These are phyloP conservation scores for Boletus coccyginus DNA, from an alignment of 768 basidiomycete species.

Conservation along the genomic window DNA sequence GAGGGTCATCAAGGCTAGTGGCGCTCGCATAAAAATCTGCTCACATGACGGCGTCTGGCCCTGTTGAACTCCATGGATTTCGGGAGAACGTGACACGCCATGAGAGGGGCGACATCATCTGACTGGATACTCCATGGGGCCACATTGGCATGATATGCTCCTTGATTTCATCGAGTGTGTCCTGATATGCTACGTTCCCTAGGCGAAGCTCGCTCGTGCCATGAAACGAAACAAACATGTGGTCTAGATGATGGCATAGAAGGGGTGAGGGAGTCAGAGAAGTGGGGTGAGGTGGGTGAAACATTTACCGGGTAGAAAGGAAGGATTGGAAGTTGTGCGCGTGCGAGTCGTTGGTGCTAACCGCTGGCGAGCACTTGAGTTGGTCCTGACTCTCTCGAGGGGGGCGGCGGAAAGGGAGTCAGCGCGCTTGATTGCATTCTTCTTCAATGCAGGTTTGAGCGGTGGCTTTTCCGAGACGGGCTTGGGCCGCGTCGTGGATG, in stretches of 20 bases:
- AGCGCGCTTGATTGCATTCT: slow-evolving; percentile 31
- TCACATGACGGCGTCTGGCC: slow-evolving; percentile 53
- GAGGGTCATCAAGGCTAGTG: slow-evolving; percentile 2
- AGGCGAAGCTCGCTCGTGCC: slow-evolving; percentile 60
- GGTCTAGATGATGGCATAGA: slow-evolving; percentile 45
- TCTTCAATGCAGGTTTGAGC: slow-evolving; percentile 61
- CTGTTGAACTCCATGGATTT: slow-evolving; percentile 65
- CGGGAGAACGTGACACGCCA: slow-evolving; percentile 66
- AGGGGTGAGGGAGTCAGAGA: slow-evolving; percentile 22
- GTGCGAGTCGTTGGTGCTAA: slow-evolving; percentile 32
- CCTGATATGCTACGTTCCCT: slow-evolving; percentile 45
- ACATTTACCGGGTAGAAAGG: slow-evolving; percentile 30
- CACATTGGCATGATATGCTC: slow-evolving; percentile 58
- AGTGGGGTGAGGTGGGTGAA: slow-evolving; percentile 4
- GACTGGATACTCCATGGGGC: slow-evolving; percentile 57
- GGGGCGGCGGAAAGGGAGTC: slow-evolving; percentile 24
- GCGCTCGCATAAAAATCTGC: slow-evolving; percentile 10
- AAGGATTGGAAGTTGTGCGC: slow-evolving; percentile 36
- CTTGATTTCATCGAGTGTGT: slow-evolving; percentile 58
- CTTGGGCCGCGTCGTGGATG: slow-evolving; percentile 27
- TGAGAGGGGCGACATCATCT: slow-evolving; percentile 36
- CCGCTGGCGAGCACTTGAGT: slow-evolving; percentile 35
- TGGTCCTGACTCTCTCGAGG: slow-evolving; percentile 41
- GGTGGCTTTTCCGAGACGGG: slow-evolving; percentile 32
- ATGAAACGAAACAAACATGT: slow-evolving; percentile 70